Evolutionary conservation across 2,329 filamentous ascomycete genomes (phyloP), one percentile per base, ranked within the genome.

Genomic region (Aspergillus novofumigatus): DNA sequence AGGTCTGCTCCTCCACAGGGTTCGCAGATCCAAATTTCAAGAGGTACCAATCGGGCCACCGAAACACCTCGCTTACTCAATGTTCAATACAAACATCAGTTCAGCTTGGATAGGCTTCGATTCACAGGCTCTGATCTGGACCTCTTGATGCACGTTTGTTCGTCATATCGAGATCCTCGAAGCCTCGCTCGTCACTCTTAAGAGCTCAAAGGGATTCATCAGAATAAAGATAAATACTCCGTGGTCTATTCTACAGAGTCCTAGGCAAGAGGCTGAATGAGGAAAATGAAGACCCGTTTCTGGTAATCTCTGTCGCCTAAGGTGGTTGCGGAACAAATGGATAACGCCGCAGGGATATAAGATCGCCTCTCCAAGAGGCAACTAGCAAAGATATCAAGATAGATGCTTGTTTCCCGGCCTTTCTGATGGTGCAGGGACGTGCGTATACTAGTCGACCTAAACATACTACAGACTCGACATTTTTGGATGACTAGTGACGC

Each of bases 1-100:
- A 8, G 10, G 10, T 10, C 10, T 45, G 48, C 21, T 45, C 61
- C 59, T 60, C 62, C 63, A 56, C 60, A 64, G 53, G 32, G 62
- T 65, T 66, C 63, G 64, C 63, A 66, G 63, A 65, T 66, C 64
- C 60, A 65, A 65, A 65, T 66, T 63, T 65, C 56, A 64, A 50
- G 54, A 38, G 32, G 32, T 17, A 35, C 32, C 14, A 38, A 5
- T 17, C 2, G 32, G 32, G 32, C 32, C 32, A 17, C 32, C 11
- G 28, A 35, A 35, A 17, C 32, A 38, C 14, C 32, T 38, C 6
- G 32, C 32, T 17, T 38, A 3, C 32, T 38, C 14, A 38, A 38
- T 17, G 14, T 17, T 17, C 32, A 7, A 17, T 38, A 38, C 32
- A n/a, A 38, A 17, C 4, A 5, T 35, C 32, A 35, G 2, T 35